Percentiles rank a stretch among this genome's conserved stretches.
phyloP scores from a whole-genome alignment of 495 filamentous ascomycete genomes.

The Penicillium longicatenatum region DNA sequence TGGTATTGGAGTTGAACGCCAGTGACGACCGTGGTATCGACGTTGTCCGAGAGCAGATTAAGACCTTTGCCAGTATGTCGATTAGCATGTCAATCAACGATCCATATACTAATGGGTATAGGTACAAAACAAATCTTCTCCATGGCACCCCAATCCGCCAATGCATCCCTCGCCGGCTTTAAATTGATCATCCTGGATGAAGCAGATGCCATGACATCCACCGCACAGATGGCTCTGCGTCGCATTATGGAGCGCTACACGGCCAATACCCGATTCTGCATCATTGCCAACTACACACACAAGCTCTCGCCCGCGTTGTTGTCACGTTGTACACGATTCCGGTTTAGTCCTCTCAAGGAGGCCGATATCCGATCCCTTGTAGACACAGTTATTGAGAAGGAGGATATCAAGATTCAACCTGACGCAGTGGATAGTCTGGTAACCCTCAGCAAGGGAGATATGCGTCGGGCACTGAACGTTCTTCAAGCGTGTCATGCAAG shows the following conservation, averaged over 20 bases:
- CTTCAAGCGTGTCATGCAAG: conserved; percentile 95
- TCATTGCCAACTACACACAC: conserved; percentile 99
- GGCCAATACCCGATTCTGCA: conserved; percentile 95
- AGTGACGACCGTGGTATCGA: conserved; percentile 98
- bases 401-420: conserved; percentile 77
- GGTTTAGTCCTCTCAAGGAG: conserved; percentile 92
- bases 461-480: conserved; percentile 93
- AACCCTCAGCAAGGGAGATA: conserved; percentile 88
- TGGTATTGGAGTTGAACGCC: conserved; percentile 97
- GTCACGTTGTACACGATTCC: conserved; percentile 90
- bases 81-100: not conserved
- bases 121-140: conserved; percentile 69
- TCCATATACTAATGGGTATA: conserved; percentile 52
- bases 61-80: conserved; percentile 84
- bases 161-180: conserved; percentile 66
- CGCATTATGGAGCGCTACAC: conserved; percentile 99
- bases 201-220: conserved; percentile 96
- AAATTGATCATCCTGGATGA: conserved; percentile 98
- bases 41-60: conserved; percentile 97
- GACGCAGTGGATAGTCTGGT: conserved; percentile 82
- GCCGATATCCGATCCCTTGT: conserved; percentile 78
- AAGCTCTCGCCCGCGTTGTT: conserved; percentile 95
- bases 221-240: conserved; percentile 94
- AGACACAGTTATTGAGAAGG: conserved; percentile 86
- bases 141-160: conserved; percentile 49